Base-by-base conservation (phyloP, 73 alveolate genomes). In the Effrenium voratum region DNA sequence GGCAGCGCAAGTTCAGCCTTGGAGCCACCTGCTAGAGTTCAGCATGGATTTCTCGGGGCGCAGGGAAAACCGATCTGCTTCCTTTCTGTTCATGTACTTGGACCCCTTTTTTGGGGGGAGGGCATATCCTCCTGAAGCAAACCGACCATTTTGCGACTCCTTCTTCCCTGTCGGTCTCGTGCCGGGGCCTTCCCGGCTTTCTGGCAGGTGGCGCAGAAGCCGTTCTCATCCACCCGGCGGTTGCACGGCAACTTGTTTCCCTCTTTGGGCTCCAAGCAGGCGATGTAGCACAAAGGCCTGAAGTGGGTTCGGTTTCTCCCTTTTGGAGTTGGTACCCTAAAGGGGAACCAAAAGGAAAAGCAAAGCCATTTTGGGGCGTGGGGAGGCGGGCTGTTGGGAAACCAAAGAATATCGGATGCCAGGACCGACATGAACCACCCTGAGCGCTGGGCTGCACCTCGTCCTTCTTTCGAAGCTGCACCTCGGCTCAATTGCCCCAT, bases 151-250 rank as follows among this genome's bases (percentile, higher is more conserved):
- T n/a, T n/a, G n/a, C n/a, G n/a, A n/a, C n/a, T n/a, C n/a, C n/a
- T n/a, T n/a, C n/a, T n/a, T n/a, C n/a, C n/a, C n/a, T n/a, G n/a
- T n/a, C n/a, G n/a, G n/a, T n/a, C n/a, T n/a, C n/a, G n/a, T n/a
- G n/a, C n/a, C n/a, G n/a, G 40, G 55, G 86, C 87, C 97, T 90
- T 90, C 50, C 57, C 76, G 43, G 22, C 76, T 76, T 90, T 90
- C 76, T 90, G 66, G 97, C 97, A 90, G 40, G 68, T 87, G 19
- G 97, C 97, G 43, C 97, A 90, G 87, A 90, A 90, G 8, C 80
- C 77, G 63, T 52, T 52, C 55, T 90, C 97, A 40, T 90, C 97
- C 49, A 90, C 97, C 16, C 97, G 97, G n/a, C 97, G 97, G 34
- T 90, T 90, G 77, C 97, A 90, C n/a, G 97, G 97, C 75, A 90